These are phyloP conservation scores for Setaria viridis DNA, from an alignment of 202 grass and related monocot genomes.

Conservation along the genomic window DNA sequence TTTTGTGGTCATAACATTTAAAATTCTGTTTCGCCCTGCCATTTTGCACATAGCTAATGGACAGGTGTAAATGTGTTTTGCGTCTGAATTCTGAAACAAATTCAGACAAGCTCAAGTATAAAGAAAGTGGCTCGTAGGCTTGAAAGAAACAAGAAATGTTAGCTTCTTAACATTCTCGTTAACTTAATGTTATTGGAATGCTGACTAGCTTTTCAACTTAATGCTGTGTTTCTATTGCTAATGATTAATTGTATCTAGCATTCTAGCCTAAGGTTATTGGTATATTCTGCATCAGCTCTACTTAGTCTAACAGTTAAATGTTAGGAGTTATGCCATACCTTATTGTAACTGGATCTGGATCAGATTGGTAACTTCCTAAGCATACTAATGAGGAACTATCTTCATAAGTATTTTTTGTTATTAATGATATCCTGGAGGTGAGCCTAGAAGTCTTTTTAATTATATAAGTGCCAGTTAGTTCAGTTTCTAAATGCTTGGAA, in stretches of 20 bases:
- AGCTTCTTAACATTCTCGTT: neutral
- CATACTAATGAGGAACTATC: neutral
- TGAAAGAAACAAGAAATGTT: neutral
- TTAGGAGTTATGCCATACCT: neutral
- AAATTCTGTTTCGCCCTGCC: neutral
- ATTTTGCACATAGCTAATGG: neutral
- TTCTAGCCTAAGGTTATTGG: neutral
- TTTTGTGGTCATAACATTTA: neutral
- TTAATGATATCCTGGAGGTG: neutral
- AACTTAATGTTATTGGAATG: neutral
- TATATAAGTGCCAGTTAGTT: neutral
- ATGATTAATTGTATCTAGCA: neutral
- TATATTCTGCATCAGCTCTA: neutral
- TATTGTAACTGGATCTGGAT: neutral
- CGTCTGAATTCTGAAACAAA: neutral
- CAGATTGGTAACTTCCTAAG: neutral
- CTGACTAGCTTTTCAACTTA: neutral
- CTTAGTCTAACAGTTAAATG: neutral
- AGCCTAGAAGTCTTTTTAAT: neutral
- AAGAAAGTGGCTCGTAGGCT: neutral
- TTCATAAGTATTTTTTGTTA: neutral
- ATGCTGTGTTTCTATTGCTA: neutral
- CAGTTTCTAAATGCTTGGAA: neutral
- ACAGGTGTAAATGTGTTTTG: neutral
- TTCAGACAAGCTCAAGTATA: neutral